Evolutionary conservation across 176 grass and related monocot species (phyloP).

Genomic region (Rhynchospora pubera): DNA sequence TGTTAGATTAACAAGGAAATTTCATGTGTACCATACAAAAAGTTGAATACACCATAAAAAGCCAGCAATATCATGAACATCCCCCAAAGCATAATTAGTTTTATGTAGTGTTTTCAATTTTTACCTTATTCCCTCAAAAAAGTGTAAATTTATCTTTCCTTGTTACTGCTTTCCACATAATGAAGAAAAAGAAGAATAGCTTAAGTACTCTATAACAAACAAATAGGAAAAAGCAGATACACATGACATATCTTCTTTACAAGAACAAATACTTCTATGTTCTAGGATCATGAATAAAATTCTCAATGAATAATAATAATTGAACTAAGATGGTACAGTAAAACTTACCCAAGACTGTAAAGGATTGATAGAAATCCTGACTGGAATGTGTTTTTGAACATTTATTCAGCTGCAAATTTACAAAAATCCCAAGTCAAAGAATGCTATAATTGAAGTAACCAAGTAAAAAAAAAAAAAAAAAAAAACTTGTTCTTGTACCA

Average conservation of each 20-base stretch:
- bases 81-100: background rate
- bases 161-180: background rate
- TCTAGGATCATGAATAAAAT: background rate
- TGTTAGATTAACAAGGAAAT: background rate
- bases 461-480: background rate
- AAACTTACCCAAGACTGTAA: constrained; percentile 77
- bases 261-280: background rate
- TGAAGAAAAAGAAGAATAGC: background rate
- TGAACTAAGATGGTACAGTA: background rate
- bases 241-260: background rate
- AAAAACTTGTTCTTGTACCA: background rate
- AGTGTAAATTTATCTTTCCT: background rate
- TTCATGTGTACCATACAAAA: background rate
- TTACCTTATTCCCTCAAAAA: background rate
- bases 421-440: background rate
- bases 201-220: background rate
- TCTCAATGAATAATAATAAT: background rate
- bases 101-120: background rate
- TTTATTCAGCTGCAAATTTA: constrained; percentile 18
- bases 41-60: constrained; percentile 16
- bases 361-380: constrained; percentile 94
- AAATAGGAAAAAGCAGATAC: background rate
- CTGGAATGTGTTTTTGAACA: constrained; percentile 99
- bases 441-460: background rate
- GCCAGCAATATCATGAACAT: constrained; percentile 4